Conservation (phyloP, 441 rosid genomes). For the Jatropha podagrica region DNA sequence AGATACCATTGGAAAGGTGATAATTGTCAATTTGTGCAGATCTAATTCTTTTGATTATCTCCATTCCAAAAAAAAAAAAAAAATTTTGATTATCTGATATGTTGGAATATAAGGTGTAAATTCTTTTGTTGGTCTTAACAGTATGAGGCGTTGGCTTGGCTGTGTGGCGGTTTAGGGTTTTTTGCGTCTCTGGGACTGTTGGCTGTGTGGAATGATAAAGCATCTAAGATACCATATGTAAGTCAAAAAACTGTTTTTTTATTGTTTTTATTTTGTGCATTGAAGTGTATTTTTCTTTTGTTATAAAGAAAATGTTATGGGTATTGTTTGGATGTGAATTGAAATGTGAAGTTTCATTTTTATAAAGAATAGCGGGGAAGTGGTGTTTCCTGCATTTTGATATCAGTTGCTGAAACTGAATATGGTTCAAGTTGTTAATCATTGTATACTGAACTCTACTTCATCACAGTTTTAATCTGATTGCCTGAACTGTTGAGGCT, state of each 20-base stretch:
- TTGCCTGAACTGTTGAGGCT: no score
- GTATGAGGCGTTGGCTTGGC: constrained; percentile 98
- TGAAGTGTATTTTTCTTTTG: no score
- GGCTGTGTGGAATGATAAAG: constrained; percentile 88
- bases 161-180: constrained; percentile 86
- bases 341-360: no score
- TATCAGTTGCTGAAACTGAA: background rate
- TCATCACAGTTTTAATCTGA: no score
- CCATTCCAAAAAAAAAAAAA: no score
- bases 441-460: no score
- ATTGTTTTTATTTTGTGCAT: background rate
- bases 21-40: background rate
- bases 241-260: constrained; percentile 28
- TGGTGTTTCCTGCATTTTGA: constrained; percentile 9
- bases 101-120: background rate
- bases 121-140: constrained; percentile 23
- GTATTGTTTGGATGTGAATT: no score
- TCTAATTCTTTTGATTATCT: background rate
- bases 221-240: constrained; percentile 84
- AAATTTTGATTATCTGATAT: no score
- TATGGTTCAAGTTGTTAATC: no score
- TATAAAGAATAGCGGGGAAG: no score
- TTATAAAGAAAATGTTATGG: no score
- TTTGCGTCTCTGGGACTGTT: constrained; percentile 65
- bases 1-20: constrained; percentile 91